Evolutionary conservation across 768 basidiomycete genomes (phyloP).

Genomic region (Rhizopogon salebrosus): DNA sequence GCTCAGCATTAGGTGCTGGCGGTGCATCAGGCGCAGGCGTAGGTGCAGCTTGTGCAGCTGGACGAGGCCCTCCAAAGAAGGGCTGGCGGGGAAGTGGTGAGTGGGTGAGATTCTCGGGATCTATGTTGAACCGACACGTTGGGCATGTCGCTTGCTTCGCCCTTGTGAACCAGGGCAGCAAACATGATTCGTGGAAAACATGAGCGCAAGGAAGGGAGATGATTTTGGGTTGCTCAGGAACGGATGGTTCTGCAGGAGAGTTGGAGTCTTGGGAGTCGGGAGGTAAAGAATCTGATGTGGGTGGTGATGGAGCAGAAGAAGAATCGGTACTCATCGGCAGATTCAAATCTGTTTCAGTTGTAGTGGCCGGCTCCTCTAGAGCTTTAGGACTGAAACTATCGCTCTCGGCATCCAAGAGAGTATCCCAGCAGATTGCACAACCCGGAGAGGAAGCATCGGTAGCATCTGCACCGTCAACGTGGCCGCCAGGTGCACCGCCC

Average conservation of each 20-base stretch:
- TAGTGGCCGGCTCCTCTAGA: constrained; percentile 4
- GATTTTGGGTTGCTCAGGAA: constrained; percentile 35
- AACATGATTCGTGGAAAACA: constrained; percentile 74
- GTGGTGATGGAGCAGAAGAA: not conserved
- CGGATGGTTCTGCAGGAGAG: constrained; percentile 3
- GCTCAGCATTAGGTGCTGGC: not conserved
- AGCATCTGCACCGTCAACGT: constrained; percentile 21
- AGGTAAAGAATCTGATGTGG: constrained; percentile 9
- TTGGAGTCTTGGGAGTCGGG: constrained; percentile 5
- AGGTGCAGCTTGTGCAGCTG: constrained; percentile 8
- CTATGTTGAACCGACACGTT: constrained; percentile 78
- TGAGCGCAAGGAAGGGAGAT: constrained; percentile 77
- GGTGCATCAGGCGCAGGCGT: constrained; percentile 4
- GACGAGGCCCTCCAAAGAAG: constrained; percentile 9
- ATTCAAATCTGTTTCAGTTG: constrained; percentile 1
- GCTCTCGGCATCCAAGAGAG: constrained; percentile 43
- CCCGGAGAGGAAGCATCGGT: constrained; percentile 34
- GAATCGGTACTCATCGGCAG: constrained; percentile 19
- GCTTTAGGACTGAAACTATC: constrained; percentile 24
- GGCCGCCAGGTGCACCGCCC: constrained; percentile 31
- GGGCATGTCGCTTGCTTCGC: constrained; percentile 79
- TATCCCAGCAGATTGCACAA: constrained; percentile 79
- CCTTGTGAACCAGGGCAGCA: constrained; percentile 79
- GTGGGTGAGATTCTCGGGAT: constrained; percentile 69
- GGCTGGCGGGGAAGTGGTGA: constrained; percentile 15